Conservation (phyloP, 2,329 filamentous ascomycete genomes). For the Phialemonium atrogriseum region DNA sequence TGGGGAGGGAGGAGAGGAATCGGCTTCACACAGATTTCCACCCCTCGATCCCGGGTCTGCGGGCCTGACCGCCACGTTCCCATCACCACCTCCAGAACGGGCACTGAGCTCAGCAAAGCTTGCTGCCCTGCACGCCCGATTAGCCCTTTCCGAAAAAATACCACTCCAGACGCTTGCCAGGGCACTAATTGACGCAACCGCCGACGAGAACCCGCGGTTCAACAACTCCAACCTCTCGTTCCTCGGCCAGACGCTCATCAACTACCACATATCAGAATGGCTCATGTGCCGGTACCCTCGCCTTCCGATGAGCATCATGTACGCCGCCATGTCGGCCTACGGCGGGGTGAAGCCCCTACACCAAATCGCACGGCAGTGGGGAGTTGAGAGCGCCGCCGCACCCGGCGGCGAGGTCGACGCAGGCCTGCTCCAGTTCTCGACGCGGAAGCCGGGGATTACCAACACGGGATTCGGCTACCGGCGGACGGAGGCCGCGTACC, state of each 20-base stretch:
- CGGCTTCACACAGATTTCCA: too few relatives aligned
- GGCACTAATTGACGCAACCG: constrained; percentile 76
- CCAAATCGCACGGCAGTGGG: constrained; percentile 76
- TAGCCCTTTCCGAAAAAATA: constrained; percentile 72
- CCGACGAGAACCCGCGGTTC: constrained; percentile 69
- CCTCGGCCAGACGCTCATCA: constrained; percentile 74
- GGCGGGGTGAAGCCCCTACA: constrained; percentile 67
- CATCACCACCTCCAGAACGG: constrained; percentile 62
- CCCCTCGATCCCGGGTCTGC: constrained; percentile 22
- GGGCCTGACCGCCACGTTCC: constrained; percentile 34
- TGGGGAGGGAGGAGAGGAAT: too few relatives aligned
- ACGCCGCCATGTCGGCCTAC: constrained; percentile 78
- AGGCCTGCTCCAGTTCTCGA: constrained; percentile 74
- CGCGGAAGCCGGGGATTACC: constrained; percentile 33
- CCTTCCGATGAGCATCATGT: constrained; percentile 80
- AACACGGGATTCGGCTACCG: constrained; percentile 42
- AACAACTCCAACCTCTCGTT: constrained; percentile 83
- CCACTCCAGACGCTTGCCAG: constrained; percentile 81
- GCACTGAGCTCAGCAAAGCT: constrained; percentile 77
- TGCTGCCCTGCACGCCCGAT: constrained; percentile 81
- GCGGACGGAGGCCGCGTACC: constrained; percentile 39
- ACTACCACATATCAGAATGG: constrained; percentile 83
- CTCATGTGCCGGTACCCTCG: constrained; percentile 85
- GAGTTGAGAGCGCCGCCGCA: constrained; percentile 76
- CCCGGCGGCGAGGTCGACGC: constrained; percentile 90